phyloP scores from a whole-genome alignment of 1,284 basidiomycete species.

The Amylostereum chailletii region DNA sequence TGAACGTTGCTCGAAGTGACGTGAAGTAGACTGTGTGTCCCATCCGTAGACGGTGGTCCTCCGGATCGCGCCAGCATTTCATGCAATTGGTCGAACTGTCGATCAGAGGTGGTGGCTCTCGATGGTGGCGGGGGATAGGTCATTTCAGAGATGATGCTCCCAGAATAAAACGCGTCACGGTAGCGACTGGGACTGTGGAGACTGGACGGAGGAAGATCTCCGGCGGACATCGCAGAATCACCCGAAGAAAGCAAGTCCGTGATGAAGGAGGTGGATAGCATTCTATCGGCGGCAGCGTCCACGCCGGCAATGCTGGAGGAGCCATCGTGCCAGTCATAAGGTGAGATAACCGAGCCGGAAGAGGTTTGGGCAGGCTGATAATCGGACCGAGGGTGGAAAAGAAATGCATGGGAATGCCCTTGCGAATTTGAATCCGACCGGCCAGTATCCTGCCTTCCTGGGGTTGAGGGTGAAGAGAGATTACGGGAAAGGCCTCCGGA shows the following conservation, averaged over 20 bases:
- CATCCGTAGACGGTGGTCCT: too few relatives aligned
- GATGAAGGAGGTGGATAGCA: constrained; percentile 54
- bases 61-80: neutral
- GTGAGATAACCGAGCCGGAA: constrained; percentile 11
- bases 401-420: too few relatives aligned
- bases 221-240: constrained; percentile 10
- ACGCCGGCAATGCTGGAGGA: constrained; percentile 43
- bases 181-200: neutral
- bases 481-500: too few relatives aligned
- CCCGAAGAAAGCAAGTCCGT: constrained; percentile 38
- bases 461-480: too few relatives aligned
- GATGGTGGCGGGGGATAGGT: constrained; percentile 34
- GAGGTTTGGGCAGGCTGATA: neutral
- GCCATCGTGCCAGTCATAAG: constrained; percentile 53
- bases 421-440: too few relatives aligned
- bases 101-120: constrained; percentile 3
- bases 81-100: neutral
- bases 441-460: too few relatives aligned
- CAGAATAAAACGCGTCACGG: neutral
- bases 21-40: too few relatives aligned
- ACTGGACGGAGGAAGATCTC: constrained; percentile 12
- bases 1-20: too few relatives aligned
- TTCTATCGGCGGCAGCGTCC: constrained; percentile 44
- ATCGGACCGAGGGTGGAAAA: too few relatives aligned
- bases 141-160: constrained; percentile 30